Conservation (phyloP, 2,329 filamentous ascomycete species). For the Berkeleyomyces basicola region DNA sequence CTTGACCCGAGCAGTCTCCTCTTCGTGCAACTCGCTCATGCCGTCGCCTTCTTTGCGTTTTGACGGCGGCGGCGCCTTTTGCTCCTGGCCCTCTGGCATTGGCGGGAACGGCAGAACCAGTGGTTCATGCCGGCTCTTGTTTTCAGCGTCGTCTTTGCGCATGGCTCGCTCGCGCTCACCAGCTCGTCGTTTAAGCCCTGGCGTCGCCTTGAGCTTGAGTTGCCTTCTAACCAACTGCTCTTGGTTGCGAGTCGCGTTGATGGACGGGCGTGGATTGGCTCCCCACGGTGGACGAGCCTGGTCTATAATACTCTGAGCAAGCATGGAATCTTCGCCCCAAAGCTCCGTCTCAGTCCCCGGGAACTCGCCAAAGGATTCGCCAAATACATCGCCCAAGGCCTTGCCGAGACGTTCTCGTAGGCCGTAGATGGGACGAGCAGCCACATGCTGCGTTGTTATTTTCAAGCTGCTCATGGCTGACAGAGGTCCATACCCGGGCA, state of each 20-base stretch:
- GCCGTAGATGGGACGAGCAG: conserved; percentile 19
- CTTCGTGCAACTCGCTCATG: background rate
- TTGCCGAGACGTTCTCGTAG: conserved; percentile 38
- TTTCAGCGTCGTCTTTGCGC: background rate
- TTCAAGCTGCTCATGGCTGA: conserved; percentile 21
- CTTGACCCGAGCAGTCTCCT: background rate
- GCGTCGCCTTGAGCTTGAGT: background rate
- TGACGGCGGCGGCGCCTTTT: background rate
- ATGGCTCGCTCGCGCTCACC: background rate
- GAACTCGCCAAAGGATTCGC: conserved; percentile 28
- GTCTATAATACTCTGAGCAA: background rate
- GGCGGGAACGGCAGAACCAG: conserved; percentile 28
- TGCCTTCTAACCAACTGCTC: background rate
- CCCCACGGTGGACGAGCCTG: background rate
- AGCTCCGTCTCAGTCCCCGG: conserved; percentile 14
- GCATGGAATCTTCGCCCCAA: conserved; percentile 3
- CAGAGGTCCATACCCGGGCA: conserved; percentile 8
- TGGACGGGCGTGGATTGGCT: background rate
- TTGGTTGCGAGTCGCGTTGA: background rate
- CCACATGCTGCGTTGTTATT: conserved; percentile 1
- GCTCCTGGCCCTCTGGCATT: conserved; percentile 19
- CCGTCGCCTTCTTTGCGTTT: background rate
- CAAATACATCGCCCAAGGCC: conserved; percentile 35
- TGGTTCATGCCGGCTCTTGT: background rate
- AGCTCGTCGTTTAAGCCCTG: background rate